A percentile compares a stretch with the other conserved stretches of the same genome.
These are phyloP conservation scores for Lecanosticta acicola DNA, from an alignment of 2,329 filamentous ascomycete genomes.

Conservation along the genomic window DNA sequence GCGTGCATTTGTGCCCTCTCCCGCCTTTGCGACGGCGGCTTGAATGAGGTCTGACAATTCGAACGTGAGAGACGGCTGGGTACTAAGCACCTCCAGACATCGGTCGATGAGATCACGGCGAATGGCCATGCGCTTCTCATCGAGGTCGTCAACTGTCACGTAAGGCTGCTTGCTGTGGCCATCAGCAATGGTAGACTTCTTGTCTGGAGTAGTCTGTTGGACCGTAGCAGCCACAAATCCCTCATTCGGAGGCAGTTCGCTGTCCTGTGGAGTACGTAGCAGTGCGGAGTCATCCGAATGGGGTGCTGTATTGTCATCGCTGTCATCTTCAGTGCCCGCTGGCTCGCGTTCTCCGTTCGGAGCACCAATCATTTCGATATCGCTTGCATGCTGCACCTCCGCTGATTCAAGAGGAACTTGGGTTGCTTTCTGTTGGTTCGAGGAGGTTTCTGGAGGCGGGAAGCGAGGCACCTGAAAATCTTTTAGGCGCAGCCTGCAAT, in stretches of 20 bases:
- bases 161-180: constrained; percentile 34
- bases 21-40: constrained; percentile 60
- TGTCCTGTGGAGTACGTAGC: too few relatives aligned
- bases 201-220: too few relatives aligned
- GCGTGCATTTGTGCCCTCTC: constrained; percentile 53
- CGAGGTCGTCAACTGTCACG: constrained; percentile 70
- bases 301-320: background rate
- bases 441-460: constrained; percentile 25
- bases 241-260: constrained; percentile 16
- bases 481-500: constrained; percentile 54
- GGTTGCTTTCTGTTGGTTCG: background rate
- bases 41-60: constrained; percentile 84
- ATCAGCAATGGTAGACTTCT: background rate
- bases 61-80: constrained; percentile 81
- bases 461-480: constrained; percentile 25
- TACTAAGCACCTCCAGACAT: constrained; percentile 82
- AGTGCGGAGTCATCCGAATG: too few relatives aligned
- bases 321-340: constrained; percentile 1
- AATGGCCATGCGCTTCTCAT: constrained; percentile 66
- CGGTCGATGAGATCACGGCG: constrained; percentile 77
- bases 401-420: background rate
- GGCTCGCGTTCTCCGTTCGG: constrained; percentile 5
- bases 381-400: background rate
- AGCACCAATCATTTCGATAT: constrained; percentile 38
- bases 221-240: constrained; percentile 24